These are phyloP conservation scores for Xylaria sp. DNA, from an alignment of 495 filamentous ascomycete species.

Conservation along the genomic window DNA sequence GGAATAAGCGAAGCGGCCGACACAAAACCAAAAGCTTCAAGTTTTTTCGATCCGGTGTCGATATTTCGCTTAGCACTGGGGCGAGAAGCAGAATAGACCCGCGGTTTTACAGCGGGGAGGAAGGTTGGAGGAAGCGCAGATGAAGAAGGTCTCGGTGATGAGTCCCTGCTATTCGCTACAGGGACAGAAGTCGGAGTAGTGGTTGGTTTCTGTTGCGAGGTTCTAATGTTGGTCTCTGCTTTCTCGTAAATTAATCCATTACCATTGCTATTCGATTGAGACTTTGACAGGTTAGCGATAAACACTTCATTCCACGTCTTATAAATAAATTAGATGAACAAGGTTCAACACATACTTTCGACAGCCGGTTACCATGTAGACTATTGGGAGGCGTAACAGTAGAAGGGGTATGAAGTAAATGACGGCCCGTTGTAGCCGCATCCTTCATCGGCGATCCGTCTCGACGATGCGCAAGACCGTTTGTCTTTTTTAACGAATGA, in stretches of 20 bases:
- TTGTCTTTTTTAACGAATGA: not conserved
- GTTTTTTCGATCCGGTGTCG: not conserved
- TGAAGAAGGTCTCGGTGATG: not conserved
- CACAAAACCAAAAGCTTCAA: slow-evolving; percentile 13
- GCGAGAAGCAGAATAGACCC: not conserved
- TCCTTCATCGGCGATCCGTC: not conserved
- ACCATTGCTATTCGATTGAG: not conserved
- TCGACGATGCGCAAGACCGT: not conserved
- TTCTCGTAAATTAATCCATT: not conserved
- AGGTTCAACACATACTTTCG: not conserved
- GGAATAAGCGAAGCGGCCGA: not conserved
- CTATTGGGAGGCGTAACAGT: not conserved
- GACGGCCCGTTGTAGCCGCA: not conserved
- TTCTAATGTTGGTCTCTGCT: too few species aligned
- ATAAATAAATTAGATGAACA: not conserved
- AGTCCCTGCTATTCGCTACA: not conserved
- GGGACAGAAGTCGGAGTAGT: not conserved
- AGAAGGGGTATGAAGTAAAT: not conserved
- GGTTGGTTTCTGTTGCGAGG: not conserved
- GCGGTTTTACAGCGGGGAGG: slow-evolving; percentile 4
- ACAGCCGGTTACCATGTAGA: not conserved
- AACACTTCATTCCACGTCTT: not conserved
- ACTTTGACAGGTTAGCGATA: not conserved
- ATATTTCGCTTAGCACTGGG: not conserved
- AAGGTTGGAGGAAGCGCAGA: not conserved